Evolutionary conservation across 2,329 filamentous ascomycete genomes (phyloP), one percentile per base, ranked within the genome.

Genomic region (Acephala macrosclerotiorum): DNA sequence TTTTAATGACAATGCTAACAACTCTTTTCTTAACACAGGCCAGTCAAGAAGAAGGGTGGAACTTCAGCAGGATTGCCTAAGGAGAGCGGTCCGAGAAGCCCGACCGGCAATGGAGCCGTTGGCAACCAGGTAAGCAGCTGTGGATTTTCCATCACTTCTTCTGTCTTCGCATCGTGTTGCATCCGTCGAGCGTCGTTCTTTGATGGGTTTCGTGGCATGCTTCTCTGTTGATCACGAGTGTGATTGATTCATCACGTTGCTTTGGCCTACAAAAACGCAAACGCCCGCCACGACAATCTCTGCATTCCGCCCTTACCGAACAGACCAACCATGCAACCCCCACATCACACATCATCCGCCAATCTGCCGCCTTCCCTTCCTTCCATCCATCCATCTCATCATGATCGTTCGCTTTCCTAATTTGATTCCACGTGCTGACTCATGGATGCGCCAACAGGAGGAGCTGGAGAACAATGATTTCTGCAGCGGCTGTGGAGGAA

Each of bases 401-500:
- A 55, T 68, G 40, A 61, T 60, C 51, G 56, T 66, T 68, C 64
- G 42, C 40, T 36, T 63, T 65, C 62, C 60, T 65, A 66, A 69
- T 49, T 62, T 61, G 33, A 60, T 61, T 58, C 49, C 18, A 33
- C 45, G 66, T 65, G 63, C 73, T 76, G 64, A 76, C 72, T 66
- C 57, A 68, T 71, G 22, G 63, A 55, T 61, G 55, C 55, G n/a
- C n/a, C 12, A 35, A 62, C 77, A 86, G 83, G 82, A 87, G 72
- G 57, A 22, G 14, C 18, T 55, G n/a, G 91, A 97, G 68, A 97
- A 97, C 78, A 93, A 96, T 77, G 95, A 98, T 78, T 91, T 91
- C 75, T 99, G 95, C 81, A 90, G 90, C 68, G 89, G 93, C 55
- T 99, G 96, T 80, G 88, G 90, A 74, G 91, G 91, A 69, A 91